Evolutionary conservation across 163 green algal genomes (phyloP).

Genomic region (Scenedesmus sp.): DNA sequence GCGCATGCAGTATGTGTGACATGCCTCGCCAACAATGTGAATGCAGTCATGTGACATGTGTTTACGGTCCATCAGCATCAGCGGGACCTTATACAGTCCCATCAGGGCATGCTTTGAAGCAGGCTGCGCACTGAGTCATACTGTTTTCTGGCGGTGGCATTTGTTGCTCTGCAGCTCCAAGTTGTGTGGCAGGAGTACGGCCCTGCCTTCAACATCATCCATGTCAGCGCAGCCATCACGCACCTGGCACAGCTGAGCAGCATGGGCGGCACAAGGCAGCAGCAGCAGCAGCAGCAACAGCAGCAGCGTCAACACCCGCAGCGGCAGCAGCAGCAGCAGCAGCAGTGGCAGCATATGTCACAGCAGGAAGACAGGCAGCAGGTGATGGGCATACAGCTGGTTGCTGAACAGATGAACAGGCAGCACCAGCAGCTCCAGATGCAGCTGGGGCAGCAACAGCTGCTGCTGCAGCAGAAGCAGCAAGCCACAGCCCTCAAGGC

Average conservation of each 20-base stretch:
- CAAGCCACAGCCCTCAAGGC: neutral
- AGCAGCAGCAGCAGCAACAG: slow-evolving; percentile 26
- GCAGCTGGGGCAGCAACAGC: neutral
- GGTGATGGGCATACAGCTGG: neutral
- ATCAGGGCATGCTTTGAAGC: neutral
- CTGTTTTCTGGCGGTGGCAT: neutral
- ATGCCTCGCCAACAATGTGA: too few species aligned
- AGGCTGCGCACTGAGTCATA: neutral
- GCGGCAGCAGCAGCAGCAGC: slow-evolving; percentile 1
- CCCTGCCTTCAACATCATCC: slow-evolving; percentile 35
- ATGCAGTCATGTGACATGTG: too few species aligned
- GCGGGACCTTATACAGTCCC: too few species aligned
- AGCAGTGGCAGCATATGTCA: neutral
- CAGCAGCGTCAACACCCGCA: neutral
- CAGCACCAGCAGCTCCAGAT: slow-evolving; percentile 36
- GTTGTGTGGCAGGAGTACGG: slow-evolving; percentile 23
- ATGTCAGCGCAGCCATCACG: slow-evolving; percentile 46
- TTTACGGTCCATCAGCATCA: neutral
- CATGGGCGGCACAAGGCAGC: neutral
- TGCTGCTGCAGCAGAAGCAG: neutral
- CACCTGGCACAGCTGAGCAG: slow-evolving; percentile 46
- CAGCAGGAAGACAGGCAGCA: slow-evolving; percentile 15
- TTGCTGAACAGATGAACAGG: slow-evolving; percentile 33
- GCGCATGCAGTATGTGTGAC: neutral
- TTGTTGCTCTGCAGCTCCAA: slow-evolving; percentile 18